These are phyloP conservation scores for Akanthomyces lecanii DNA, from an alignment of 2,329 filamentous ascomycete species.

Conservation along the genomic window DNA sequence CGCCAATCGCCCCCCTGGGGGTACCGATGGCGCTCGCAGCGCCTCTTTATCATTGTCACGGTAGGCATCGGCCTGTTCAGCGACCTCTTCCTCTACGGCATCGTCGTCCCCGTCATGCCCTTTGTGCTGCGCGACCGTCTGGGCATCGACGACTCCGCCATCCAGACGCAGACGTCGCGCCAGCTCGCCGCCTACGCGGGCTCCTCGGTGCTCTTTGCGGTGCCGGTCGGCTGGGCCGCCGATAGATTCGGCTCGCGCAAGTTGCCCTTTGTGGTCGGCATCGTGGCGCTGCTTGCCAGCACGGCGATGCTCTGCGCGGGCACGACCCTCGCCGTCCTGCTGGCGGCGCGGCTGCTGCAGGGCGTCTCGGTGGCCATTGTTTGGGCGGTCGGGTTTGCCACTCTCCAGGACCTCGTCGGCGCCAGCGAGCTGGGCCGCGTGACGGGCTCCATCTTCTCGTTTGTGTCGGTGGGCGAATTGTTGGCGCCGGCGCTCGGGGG, in stretches of 20 bases:
- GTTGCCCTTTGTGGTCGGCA: neutral
- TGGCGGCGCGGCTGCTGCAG: conserved; percentile 1
- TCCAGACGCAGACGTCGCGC: conserved; percentile 3
- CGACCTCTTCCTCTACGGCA: conserved; percentile 18
- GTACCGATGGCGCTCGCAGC: conserved; percentile 1
- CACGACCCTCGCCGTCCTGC: neutral
- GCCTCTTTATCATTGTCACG: neutral
- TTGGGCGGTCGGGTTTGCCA: conserved; percentile 5
- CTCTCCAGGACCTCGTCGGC: neutral
- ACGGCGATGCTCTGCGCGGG: conserved; percentile 5
- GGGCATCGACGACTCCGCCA: neutral
- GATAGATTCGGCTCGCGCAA: neutral
- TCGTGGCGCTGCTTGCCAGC: neutral
- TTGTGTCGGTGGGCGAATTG: neutral
- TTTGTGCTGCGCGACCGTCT: conserved; percentile 17
- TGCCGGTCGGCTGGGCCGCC: conserved; percentile 2
- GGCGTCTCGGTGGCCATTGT: conserved; percentile 1
- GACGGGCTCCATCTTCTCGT: neutral
- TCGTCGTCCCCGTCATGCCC: conserved; percentile 16
- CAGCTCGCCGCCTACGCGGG: conserved; percentile 5
- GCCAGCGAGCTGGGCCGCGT: neutral
- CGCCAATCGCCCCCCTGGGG: neutral
- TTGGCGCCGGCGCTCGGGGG: neutral
- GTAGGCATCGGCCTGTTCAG: conserved; percentile 16
- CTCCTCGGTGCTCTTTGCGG: conserved; percentile 1